Percentiles rank a stretch among this genome's conserved stretches.
Evolutionary conservation across 176 grass and related monocot genomes (phyloP).

Genomic region (Canna indica): DNA sequence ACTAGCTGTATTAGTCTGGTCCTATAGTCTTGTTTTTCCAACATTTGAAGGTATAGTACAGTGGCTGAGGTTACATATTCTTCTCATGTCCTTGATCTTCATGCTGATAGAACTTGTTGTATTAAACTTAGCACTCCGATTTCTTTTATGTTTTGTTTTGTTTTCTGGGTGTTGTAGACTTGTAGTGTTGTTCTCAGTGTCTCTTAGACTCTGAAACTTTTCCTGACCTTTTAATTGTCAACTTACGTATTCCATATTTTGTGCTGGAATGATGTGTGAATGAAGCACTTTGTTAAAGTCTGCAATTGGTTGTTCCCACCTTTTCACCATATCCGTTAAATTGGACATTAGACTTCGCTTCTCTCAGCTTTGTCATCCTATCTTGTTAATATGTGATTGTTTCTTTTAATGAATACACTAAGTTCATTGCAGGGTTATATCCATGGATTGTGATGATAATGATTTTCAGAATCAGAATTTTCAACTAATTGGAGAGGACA

Average conservation of each 20-base stretch:
- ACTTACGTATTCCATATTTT: background rate
- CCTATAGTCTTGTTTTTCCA: background rate
- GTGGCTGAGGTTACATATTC: background rate
- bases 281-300: background rate
- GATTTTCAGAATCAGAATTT: conserved; percentile 86
- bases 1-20: too few species aligned
- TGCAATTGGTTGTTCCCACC: too few species aligned
- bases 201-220: background rate
- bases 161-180: too few species aligned
- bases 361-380: background rate
- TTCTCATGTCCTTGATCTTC: background rate
- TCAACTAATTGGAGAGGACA: conserved; percentile 65
- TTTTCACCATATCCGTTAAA: too few species aligned
- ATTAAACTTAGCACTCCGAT: background rate
- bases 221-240: background rate
- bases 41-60: background rate
- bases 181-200: too few species aligned
- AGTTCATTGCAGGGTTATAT: conserved; percentile 47
- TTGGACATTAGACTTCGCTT: background rate
- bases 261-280: background rate
- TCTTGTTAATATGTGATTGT: background rate
- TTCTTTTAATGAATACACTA: conserved; percentile 6
- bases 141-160: too few species aligned
- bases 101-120: background rate
- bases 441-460: conserved; percentile 95